Evolutionary conservation across 2,329 filamentous ascomycete genomes (phyloP), one percentile per base, ranked within the genome.

Genomic region (Hypomyces perniciosus): DNA sequence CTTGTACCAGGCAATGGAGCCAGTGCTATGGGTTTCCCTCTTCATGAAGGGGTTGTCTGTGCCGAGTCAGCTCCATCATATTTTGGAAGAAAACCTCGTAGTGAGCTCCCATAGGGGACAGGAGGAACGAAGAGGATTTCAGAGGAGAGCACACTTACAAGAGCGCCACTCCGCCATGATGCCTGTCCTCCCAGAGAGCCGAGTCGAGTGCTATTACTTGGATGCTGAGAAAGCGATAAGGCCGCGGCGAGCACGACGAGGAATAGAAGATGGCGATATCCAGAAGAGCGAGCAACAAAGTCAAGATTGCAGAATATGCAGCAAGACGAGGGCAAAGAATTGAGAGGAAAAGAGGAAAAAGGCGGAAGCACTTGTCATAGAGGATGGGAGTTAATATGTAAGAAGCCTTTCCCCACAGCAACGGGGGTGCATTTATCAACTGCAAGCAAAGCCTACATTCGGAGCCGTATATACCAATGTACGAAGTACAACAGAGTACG

Each of bases 11-110:
- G 81, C 73, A 60, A 96, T 73, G 46, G 82, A 75, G 55, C 74
- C 72, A 30, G 71, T 68, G 54, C 76, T 76, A 64, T 89, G 84
- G 13, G 80, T 75, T 53, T 90, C 85, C 61, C 82, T 82, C 68
- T 78, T 83, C 53, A 79, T 74, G 71, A 93, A 93, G 29, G 88
- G 88, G 67, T 93, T 93, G 65, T 81, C 85, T 88, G 55, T 30
- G 30, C 46, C 9, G 20, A 28, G 28, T 52, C 30, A 51, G 47
- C 26, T 38, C 35, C n/a, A 34, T 30, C 37, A 9, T n/a, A 30
- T 9, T 7, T 41, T 40, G 27, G 33, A 27, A n/a, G 30, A 28
- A 35, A 29, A 20, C 6, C 7, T 12, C 5, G 7, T 45, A 50
- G 48, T 28, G 8, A 50, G 29, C 20, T 44, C 41, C 4, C 9